Conservation (phyloP, 2,329 filamentous ascomycete genomes). For the Claviceps purpurea region DNA sequence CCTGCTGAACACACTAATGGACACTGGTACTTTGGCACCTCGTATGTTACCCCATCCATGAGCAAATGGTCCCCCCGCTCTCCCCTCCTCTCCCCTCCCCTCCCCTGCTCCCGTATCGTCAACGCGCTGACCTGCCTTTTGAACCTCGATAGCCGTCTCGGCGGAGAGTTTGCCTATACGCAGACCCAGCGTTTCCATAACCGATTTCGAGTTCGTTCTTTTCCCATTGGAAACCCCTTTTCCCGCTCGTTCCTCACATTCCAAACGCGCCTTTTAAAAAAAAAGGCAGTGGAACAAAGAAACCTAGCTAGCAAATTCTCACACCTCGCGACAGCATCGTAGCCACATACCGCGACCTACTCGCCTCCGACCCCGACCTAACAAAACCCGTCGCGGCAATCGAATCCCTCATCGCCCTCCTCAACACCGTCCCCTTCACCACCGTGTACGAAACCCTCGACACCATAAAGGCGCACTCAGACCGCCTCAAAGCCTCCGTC, state of each 20-base stretch:
- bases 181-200: slow-evolving; percentile 7
- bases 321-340: slow-evolving; percentile 33
- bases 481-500: slow-evolving; percentile 62
- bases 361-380: slow-evolving; percentile 60
- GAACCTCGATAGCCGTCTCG: background rate
- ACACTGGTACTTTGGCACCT: background rate
- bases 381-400: slow-evolving; percentile 95
- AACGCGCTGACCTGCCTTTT: background rate
- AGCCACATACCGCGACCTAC: slow-evolving; percentile 38
- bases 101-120: background rate
- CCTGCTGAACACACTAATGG: background rate
- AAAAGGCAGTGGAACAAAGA: background rate
- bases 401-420: slow-evolving; percentile 76
- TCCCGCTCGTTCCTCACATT: background rate
- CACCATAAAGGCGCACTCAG: slow-evolving; percentile 64
- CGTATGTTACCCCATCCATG: background rate
- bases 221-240: background rate
- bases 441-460: slow-evolving; percentile 93
- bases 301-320: slow-evolving; percentile 1
- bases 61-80: background rate
- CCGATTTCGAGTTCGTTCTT: slow-evolving; percentile 10
- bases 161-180: slow-evolving; percentile 3
- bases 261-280: background rate
- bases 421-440: slow-evolving; percentile 63
- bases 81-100: no score